Evolutionary conservation across 1,139 yeast genomes (phyloP), one percentile per base, ranked within the genome.

Genomic region (Candida tropicalis): DNA sequence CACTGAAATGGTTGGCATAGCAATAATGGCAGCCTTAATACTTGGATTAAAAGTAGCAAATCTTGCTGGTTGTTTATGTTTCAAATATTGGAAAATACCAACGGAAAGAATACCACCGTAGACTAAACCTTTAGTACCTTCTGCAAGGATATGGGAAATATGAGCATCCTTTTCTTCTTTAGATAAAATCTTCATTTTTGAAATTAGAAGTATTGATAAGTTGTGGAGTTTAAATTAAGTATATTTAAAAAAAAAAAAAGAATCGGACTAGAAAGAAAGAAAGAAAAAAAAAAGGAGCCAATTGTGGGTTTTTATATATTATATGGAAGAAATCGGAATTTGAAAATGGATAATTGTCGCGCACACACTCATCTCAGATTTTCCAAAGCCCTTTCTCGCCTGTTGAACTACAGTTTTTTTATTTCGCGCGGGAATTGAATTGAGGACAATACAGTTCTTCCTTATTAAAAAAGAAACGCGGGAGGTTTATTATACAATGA

Each of bases 81-180:
- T 70, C 41, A 71, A 53, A 53, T 61, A 72, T 11, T 59, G 51
- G 50, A 52, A 73, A 17, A 70, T 36, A 2, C 75, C 75, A 3
- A 58, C 51, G 10, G 76, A 66, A 4, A 65, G 39, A 6, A 63
- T 39, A 8, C 68, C 62, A 3, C 79, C 79, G 44, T 62, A 66
- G 33, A 72, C 49, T 43, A 70, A 55, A 3, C 79, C 79, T 53
- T 70, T 70, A 42, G 59, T 43, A 10, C 77, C 75, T 49, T 72
- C 77, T 7, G 63, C 48, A 23, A 63, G 48, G 28, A 73, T 61
- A 50, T 69, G 67, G 10, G 66, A 54, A 27, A 60, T 57, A 53
- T 73, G 79, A 2, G 77, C 78, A 27, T 68, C 64, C 48, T 57
- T 68, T 53, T 73, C 79, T 49, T 70, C 77, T 40, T 56, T 48